Base-by-base conservation (phyloP, 179 eudicot species). In the Beta lomatogona region DNA sequence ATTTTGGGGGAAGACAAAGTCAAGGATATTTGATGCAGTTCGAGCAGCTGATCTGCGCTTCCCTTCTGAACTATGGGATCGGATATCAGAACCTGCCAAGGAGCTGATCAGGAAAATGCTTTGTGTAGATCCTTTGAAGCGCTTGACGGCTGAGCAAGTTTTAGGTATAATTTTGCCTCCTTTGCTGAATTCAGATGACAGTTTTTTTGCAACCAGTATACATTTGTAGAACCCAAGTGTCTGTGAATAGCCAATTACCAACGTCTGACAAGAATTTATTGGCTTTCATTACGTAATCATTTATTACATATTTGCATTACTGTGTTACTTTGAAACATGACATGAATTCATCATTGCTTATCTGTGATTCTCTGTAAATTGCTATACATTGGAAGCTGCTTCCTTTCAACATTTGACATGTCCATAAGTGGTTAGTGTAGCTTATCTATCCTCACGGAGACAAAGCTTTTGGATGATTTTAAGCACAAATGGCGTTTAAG, bases 1-100 rank as follows among this genome's bases (percentile, higher is more conserved):
- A 21, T 93, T 93, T 87, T 89, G 98, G 98, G 98, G 98, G 73
- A 91, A 91, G 87, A 93, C 98, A 1, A 93, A 93, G 81, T 93
- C 98, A 14, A 90, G 80, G 76, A 93, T 93, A 77, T 93, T 93
- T 81, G 93, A 93, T 79, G 89, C 97, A 66, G 98, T 93, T 65
- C 88, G 94, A 64, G 90, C 90, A 73, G 96, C 98, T 79, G 90
- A 92, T 85, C 84, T 93, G 22, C 92, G 88, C 6, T 93, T 93
- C 79, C 92, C 92, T 44, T 64, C 90, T 78, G 89, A 90, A n/a
- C 87, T 82, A 4, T 93, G 96, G 98, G 91, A 89, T 83, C 76
- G 77, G 13, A 71, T 92, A 73, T 93, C 97, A 59, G 75, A 81
- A 73, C 87, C 94, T 71, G 97, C 92, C 65, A 91, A 88, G 89